Percentiles rank a stretch among this genome's conserved stretches.
phyloP scores from a whole-genome alignment of 768 basidiomycete genomes.

The Serendipita indica region DNA sequence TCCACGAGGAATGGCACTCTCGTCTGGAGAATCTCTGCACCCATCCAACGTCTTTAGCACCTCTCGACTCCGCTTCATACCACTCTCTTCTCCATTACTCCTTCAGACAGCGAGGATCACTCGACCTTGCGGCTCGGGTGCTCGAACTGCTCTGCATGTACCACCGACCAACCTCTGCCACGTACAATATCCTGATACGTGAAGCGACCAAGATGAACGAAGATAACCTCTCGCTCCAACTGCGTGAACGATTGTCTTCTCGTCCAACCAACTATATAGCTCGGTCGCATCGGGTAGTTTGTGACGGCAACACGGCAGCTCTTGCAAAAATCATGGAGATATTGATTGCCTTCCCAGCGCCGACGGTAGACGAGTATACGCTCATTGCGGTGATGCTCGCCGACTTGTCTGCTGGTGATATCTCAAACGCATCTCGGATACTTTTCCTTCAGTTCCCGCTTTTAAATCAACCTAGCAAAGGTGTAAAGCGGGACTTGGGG shows the following conservation, averaged over 20 bases:
- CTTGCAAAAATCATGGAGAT: slow-evolving; percentile 15
- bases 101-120: slow-evolving; percentile 42
- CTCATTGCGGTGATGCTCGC: slow-evolving; percentile 39
- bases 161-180: slow-evolving; percentile 33
- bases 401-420: slow-evolving; percentile 36
- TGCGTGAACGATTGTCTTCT: neutral
- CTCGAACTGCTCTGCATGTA: slow-evolving; percentile 27
- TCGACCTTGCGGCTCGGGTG: slow-evolving; percentile 32
- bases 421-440: slow-evolving; percentile 29
- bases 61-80: slow-evolving; percentile 31
- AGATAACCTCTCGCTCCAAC: slow-evolving; percentile 23
- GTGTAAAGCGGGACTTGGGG: too few relatives aligned
- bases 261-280: neutral
- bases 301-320: neutral
- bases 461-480: too few relatives aligned
- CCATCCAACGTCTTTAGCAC: too few relatives aligned
- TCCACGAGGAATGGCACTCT: too few relatives aligned
- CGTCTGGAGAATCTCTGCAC: too few relatives aligned
- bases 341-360: neutral
- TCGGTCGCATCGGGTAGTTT: too few relatives aligned
- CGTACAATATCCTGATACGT: slow-evolving; percentile 46
- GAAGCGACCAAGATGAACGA: slow-evolving; percentile 33
- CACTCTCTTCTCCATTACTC: slow-evolving; percentile 54
- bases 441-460: slow-evolving; percentile 42
- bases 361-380: slow-evolving; percentile 30